Percentiles rank a stretch among this genome's conserved stretches.
These are phyloP conservation scores for Sugiyamaella castrensis DNA, from an alignment of 1,139 yeast species.

Conservation along the genomic window DNA sequence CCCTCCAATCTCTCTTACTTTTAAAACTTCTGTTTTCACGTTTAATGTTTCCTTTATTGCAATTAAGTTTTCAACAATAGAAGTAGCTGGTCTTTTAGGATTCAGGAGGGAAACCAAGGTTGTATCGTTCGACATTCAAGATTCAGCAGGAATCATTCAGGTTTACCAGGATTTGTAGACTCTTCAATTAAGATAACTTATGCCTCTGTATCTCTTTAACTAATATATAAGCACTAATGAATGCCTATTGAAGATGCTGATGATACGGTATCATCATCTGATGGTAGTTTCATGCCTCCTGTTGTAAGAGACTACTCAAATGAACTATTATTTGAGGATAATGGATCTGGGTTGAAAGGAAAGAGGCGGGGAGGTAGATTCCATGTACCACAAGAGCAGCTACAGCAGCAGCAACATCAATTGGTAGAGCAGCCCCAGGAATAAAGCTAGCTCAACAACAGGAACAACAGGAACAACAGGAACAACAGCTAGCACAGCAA, in stretches of 20 bases:
- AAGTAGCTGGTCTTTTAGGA: too few relatives aligned
- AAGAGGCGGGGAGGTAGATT: conserved; percentile 1
- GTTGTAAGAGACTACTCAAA: conserved; percentile 59
- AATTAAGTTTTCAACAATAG: too few relatives aligned
- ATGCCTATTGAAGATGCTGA: conserved; percentile 23
- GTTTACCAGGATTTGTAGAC: too few relatives aligned
- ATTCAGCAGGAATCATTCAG: too few relatives aligned
- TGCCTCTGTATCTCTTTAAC: too few relatives aligned
- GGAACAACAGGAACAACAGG: neutral
- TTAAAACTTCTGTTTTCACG: too few relatives aligned
- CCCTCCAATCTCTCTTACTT: too few relatives aligned
- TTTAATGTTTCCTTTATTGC: too few relatives aligned
- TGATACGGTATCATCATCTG: conserved; percentile 37
- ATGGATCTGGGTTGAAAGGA: neutral
- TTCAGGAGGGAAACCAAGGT: too few relatives aligned
- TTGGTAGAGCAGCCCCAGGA: neutral
- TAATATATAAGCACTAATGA: conserved; percentile 4
- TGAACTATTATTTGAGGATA: conserved; percentile 39
- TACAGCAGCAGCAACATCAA: neutral
- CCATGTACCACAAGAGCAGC: conserved; percentile 1
- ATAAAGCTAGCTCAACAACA: neutral
- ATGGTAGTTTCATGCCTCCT: conserved; percentile 59
- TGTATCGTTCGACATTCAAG: too few relatives aligned
- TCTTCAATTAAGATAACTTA: too few relatives aligned
- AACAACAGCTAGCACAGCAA: neutral